A percentile compares a stretch with the other conserved stretches of the same genome.
Evolutionary conservation across 1,284 basidiomycete genomes (phyloP).

Genomic region (Somion occarium): DNA sequence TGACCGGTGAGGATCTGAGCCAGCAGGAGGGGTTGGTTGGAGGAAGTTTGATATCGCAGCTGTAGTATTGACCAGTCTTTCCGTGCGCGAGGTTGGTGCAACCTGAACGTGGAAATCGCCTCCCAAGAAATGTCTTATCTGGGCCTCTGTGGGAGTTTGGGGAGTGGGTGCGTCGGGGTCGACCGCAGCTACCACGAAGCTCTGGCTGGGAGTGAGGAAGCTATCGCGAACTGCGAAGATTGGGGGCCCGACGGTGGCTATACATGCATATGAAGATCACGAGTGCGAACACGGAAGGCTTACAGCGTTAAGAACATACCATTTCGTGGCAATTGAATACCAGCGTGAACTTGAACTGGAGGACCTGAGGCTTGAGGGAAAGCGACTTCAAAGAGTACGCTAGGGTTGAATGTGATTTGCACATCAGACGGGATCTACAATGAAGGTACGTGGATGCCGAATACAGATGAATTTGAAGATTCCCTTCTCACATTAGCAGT

Average conservation of each 20-base stretch:
- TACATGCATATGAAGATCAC: background rate
- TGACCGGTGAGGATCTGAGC: slow-evolving; percentile 50
- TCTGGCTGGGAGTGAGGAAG: slow-evolving; percentile 26
- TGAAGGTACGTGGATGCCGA: background rate
- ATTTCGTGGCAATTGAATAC: slow-evolving; percentile 36
- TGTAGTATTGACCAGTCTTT: slow-evolving; percentile 35
- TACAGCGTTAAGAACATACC: slow-evolving; percentile 18
- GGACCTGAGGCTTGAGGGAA: slow-evolving; percentile 16
- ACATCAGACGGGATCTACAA: slow-evolving; percentile 15
- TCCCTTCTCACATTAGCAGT: slow-evolving; percentile 12
- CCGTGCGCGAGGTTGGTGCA: slow-evolving; percentile 5
- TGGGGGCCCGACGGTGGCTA: slow-evolving; percentile 41
- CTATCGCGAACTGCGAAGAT: slow-evolving; percentile 29
- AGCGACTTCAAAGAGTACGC: slow-evolving; percentile 17
- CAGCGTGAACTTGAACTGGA: slow-evolving; percentile 33
- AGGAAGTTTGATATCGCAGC: slow-evolving; percentile 39
- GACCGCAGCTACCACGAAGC: slow-evolving; percentile 42
- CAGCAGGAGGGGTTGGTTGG: slow-evolving; percentile 48
- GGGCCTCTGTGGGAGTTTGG: slow-evolving; percentile 36
- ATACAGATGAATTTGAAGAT: background rate
- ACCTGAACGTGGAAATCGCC: slow-evolving; percentile 33
- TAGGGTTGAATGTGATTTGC: slow-evolving; percentile 16
- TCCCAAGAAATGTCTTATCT: slow-evolving; percentile 50
- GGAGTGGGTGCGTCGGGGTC: slow-evolving; percentile 52
- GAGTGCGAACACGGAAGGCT: no score